Base-by-base conservation (phyloP, 768 basidiomycete species). In the Suillus alpinus region DNA sequence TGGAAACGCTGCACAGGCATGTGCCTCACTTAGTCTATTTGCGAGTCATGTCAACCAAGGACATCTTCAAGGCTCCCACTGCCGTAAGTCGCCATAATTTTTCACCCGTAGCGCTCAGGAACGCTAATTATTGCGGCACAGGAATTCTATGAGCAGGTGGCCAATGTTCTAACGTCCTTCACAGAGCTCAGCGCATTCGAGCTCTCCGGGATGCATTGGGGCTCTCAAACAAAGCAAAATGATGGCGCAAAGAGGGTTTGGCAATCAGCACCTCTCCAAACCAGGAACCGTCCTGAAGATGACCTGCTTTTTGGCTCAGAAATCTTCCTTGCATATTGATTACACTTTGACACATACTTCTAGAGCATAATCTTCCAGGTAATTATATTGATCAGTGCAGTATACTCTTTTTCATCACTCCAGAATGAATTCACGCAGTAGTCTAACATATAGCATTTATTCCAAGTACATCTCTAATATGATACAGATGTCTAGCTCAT, bases 151-250 rank as follows among this genome's bases (percentile, higher is more conserved):
- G 76, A 83, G 51, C 80, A 86, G 63, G 82, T 88, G 46, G 81
- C 87, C 57, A 73, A 75, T 52, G 76, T 79, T 6, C 78, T 92
- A 62, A 77, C 80, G n/a, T 80, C 80, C 8, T 81, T 92, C 63
- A 75, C 83, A n/a, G 74, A 82, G 58, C 80, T 92, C 39, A 76
- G 81, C 63, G 82, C 83, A 50, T 90, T 90, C 67, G 90, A 91
- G 69, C 82, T 92, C 32, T 86, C 82, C 51, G 91, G 90, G 37
- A 84, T 91, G 75, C 87, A 87, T 64, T 92, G 89, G 88, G 79
- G 81, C 52, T 85, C 84, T 6, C 78, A 80, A n/a, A 77, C 73
- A 50, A 77, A 73, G 64, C 78, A 79, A 64, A 69, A 75, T 57
- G 70, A 77, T 52, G 76, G 80, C 36, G 70, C 77, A 41, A 80